Evolutionary conservation across 2,329 filamentous ascomycete genomes (phyloP).

Genomic region (Tolypocladium guangdongense): DNA sequence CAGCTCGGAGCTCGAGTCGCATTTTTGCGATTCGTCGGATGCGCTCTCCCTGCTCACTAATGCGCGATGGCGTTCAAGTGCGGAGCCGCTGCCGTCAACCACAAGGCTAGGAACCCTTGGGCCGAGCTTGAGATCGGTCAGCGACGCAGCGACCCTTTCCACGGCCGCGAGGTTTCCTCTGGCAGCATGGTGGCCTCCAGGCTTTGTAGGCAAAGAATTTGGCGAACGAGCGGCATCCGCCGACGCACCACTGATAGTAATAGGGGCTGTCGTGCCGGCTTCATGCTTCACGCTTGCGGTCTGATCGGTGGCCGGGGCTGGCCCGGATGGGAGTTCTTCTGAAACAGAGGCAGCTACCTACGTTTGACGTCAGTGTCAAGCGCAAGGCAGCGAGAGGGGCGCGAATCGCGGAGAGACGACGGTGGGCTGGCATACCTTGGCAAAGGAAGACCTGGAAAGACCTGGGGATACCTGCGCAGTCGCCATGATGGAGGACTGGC

Average conservation of each 20-base stretch:
- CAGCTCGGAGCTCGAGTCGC: conserved; percentile 53
- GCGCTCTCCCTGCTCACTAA: conserved; percentile 29
- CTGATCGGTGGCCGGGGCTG: conserved; percentile 3
- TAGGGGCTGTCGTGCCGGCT: conserved; percentile 3
- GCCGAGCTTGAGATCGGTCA: conserved; percentile 19
- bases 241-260: conserved; percentile 3
- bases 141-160: conserved; percentile 15
- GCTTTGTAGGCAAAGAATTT: conserved; percentile 9
- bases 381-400: no score
- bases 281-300: conserved; percentile 11
- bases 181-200: conserved; percentile 5
- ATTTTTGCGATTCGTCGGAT: conserved; percentile 46
- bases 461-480: conserved; percentile 35
- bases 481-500: conserved; percentile 28
- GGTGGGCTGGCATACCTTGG: conserved; percentile 46
- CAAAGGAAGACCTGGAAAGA: conserved; percentile 56
- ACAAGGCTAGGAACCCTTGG: conserved; percentile 28
- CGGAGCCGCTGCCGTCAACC: conserved; percentile 37
- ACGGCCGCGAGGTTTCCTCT: conserved; percentile 10
- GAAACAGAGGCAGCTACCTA: conserved; percentile 38
- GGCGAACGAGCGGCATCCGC: conserved; percentile 3
- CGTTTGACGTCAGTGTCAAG: not conserved
- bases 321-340: conserved; percentile 11
- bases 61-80: conserved; percentile 23
- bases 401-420: not conserved